These are phyloP conservation scores for Solanum bulbocastanum DNA, from an alignment of 257 asterid species.

Conservation along the genomic window DNA sequence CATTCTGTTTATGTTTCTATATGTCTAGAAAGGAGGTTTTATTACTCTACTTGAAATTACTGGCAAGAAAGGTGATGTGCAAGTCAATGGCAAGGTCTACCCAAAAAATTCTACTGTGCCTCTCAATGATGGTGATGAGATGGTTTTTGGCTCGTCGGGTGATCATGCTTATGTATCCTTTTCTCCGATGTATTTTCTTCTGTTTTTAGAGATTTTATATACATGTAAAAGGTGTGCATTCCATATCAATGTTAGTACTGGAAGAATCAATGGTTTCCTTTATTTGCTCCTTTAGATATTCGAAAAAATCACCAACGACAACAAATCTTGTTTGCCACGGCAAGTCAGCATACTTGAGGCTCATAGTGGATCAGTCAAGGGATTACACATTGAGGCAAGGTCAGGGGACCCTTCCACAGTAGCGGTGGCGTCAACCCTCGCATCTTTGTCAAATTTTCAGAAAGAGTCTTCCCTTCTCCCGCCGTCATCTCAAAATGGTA, in stretches of 20 bases:
- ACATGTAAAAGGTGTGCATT: not conserved
- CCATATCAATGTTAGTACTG: not conserved
- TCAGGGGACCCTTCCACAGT: slow-evolving; percentile 68
- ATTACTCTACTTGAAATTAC: slow-evolving; percentile 64
- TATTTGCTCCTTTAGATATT: slow-evolving; percentile 50
- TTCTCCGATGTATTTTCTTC: not conserved
- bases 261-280: slow-evolving; percentile 22
- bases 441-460: slow-evolving; percentile 51
- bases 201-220: not conserved
- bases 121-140: slow-evolving; percentile 75
- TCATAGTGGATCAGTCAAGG: slow-evolving; percentile 56
- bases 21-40: slow-evolving; percentile 49
- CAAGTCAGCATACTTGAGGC: slow-evolving; percentile 62
- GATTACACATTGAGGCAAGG: slow-evolving; percentile 58
- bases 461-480: slow-evolving; percentile 52
- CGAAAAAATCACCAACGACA: slow-evolving; percentile 37
- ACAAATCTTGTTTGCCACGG: slow-evolving; percentile 35
- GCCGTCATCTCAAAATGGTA: slow-evolving; percentile 44
- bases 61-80: slow-evolving; percentile 69
- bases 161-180: slow-evolving; percentile 90
- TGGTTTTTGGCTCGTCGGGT: slow-evolving; percentile 62
- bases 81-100: slow-evolving; percentile 67
- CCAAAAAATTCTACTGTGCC: slow-evolving; percentile 56
- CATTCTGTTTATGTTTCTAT: slow-evolving; percentile 3
- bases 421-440: slow-evolving; percentile 64